Evolutionary conservation across 139 green algal genomes (phyloP).

Genomic region (Dunaliella sp.): DNA sequence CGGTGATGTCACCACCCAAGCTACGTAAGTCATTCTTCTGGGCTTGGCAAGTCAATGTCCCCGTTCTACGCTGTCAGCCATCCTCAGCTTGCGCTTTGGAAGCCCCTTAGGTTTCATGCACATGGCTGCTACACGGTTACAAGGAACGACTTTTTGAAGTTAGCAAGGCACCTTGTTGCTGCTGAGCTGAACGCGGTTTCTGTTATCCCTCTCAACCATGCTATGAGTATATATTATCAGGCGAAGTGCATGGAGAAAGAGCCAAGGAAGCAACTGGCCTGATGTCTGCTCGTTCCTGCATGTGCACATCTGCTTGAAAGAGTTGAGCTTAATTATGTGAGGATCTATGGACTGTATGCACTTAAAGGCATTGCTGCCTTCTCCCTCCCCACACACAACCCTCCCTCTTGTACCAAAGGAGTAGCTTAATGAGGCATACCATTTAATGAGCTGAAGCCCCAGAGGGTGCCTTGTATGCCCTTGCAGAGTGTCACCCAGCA

Average conservation of each 20-base stretch:
- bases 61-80: not conserved
- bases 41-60: not conserved
- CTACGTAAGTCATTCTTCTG: slow-evolving; percentile 65
- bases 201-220: too few species aligned
- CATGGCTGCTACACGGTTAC: not conserved
- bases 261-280: too few species aligned
- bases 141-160: not conserved
- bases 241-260: too few species aligned
- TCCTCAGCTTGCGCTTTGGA: not conserved
- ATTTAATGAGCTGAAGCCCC: too few species aligned
- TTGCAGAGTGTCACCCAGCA: slow-evolving; percentile 72
- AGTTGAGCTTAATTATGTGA: not conserved
- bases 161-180: too few species aligned
- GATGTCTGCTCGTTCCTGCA: too few species aligned
- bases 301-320: slow-evolving; percentile 2
- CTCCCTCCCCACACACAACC: not conserved
- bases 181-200: too few species aligned
- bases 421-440: too few species aligned
- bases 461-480: not conserved
- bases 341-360: not conserved
- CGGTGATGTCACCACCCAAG: slow-evolving; percentile 87
- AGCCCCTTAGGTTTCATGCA: not conserved
- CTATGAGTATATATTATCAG: too few species aligned
- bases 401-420: not conserved
- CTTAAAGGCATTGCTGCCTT: not conserved